Conservation (phyloP, 139 green algal species). For the Zygnema cylindricum region DNA sequence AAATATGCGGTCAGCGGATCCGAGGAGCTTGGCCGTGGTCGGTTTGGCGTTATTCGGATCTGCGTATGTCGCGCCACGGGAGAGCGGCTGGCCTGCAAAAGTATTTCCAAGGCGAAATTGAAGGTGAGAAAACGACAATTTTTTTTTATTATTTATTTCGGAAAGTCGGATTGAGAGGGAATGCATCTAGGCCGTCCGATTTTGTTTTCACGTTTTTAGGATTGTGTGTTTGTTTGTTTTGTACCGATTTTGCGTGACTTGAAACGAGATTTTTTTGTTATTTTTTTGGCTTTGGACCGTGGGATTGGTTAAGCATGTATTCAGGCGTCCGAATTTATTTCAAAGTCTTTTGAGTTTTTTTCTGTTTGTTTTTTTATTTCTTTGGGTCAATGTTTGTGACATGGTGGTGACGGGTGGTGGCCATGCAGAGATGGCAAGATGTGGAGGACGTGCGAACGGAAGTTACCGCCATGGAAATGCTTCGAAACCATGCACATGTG, state of each 20-base stretch:
- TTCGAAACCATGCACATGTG: constrained; percentile 78
- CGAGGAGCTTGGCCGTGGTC: constrained; percentile 47
- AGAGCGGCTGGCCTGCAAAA: constrained; percentile 79
- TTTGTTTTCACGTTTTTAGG: too few species aligned
- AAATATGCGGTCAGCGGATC: background rate
- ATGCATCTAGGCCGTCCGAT: too few species aligned
- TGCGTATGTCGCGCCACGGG: constrained; percentile 67
- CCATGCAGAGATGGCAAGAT: constrained; percentile 72
- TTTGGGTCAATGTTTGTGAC: background rate
- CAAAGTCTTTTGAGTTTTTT: background rate
- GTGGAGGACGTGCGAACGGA: constrained; percentile 88
- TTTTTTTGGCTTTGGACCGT: too few species aligned
- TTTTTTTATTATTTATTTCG: background rate
- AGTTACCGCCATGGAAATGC: constrained; percentile 89
- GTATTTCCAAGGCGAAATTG: constrained; percentile 89
- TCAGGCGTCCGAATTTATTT: too few species aligned
- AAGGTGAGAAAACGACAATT: constrained; percentile 44
- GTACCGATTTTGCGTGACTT: too few species aligned
- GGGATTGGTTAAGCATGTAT: too few species aligned
- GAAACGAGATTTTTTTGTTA: too few species aligned
- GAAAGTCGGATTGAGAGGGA: too few species aligned
- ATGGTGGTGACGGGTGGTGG: background rate
- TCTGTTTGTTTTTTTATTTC: background rate
- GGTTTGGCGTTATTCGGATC: constrained; percentile 62
- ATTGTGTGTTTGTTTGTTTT: too few species aligned